Evolutionary conservation across 2,329 filamentous ascomycete species (phyloP), one percentile per base, ranked within the genome.

Genomic region (Trichothecium sympodiale): DNA sequence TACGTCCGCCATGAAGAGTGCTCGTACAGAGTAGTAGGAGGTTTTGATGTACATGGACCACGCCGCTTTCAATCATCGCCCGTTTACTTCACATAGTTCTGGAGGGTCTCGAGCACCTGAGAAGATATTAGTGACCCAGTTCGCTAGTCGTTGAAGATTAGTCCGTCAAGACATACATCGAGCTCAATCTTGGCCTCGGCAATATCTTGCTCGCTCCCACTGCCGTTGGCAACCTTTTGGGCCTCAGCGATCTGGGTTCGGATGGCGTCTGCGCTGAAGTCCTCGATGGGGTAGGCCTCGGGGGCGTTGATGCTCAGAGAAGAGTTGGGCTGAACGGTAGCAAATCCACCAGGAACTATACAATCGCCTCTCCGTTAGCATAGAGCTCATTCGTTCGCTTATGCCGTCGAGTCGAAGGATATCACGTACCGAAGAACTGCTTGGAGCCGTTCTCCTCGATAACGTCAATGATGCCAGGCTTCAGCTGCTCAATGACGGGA

Each of bases 141-240:
- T 14, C 17, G 8, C 18, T n/a, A 9, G 20, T 29, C 37, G 14
- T 41, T 12, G 17, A 30, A 33, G 5, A 15, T 41, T 8, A 39
- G 34, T 37, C 25, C 14, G 8, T 26, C 15, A 18, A 15, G 34
- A 50, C 40, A 17, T n/a, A 94, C 89, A 86, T 98, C 91, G 51
- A 98, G 69, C 75, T 96, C 89, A 61, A 98, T 89, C 78, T 95
- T 96, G 49, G 91, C 91, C 78, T 98, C 91, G 46, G 89, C 89
- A 65, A 96, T 84, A 57, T 96, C 91, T 68, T 87, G 81, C 77
- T 95, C 91, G 64, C 86, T 95, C 56, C 89, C 91, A 57, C 71
- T 78, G 56, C 91, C 91, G 61, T 67, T 78, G 53, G 81, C 87
- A 57, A 96, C 80, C 80, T 95, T 96, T 69, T 94, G 85, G 47